Evolutionary conservation across 176 grass and related monocot species (phyloP), one percentile per base, ranked within the genome.

Genomic region (Zoysia japonica): DNA sequence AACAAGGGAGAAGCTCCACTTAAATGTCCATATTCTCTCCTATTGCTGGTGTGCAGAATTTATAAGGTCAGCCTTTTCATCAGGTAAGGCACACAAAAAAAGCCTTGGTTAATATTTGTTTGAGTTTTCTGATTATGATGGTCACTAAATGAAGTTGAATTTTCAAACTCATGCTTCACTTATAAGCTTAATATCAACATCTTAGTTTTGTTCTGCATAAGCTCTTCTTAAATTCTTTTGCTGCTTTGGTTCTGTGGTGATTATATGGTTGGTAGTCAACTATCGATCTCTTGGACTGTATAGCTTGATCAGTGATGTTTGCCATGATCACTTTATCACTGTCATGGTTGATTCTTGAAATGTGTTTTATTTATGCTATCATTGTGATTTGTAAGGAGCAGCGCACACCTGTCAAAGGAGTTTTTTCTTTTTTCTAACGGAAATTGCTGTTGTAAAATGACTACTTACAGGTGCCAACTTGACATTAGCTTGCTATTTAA

Each of bases 41-140:
- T 94, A 90, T 80, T 98, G 96, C 61, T 95, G 96, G 92, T 95
- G 96, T 85, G 90, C 81, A 17, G 96, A 98, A 28, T 92, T 98
- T 72, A 98, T 98, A 51, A 87, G 92, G 72, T 98, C 96, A 17
- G 76, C 76, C 16, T 98, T 98, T 86, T 94, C 87, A 80, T 90
- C 96, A 93, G 96, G 96, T 95, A 89, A 70, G 44, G 16, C 13
- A 69, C 38, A 65, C 67, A 74, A 68, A 57, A 19, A 7, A 19
- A 19, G 1, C 7, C 62, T 36, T 46, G 15, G 6, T 15, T 39
- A 43, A 9, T 47, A 50, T 80, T 75, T 68, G 54, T 63, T 9
- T 81, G 12, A 54, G 64, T 70, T 75, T 72, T 15, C 35, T 47
- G 47, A 56, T 78, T 39, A 54, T 38, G 65, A 80, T 70, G 55